Conservation (phyloP, 108 stramenopile genomes). For the Stephanodiscus triporus region DNA sequence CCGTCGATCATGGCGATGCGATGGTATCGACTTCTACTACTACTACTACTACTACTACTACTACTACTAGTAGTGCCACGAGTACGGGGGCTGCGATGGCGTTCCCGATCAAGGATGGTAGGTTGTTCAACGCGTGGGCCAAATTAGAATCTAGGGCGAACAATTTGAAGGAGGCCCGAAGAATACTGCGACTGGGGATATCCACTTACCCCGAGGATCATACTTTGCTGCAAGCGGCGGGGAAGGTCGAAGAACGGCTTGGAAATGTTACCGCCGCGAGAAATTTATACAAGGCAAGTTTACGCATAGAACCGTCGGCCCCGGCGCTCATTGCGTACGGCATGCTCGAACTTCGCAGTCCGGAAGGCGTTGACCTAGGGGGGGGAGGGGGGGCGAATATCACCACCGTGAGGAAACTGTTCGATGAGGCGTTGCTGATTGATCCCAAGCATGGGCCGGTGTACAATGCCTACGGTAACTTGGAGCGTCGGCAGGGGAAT, state of each 20-base stretch:
- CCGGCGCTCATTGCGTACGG: conserved; percentile 81
- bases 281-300: conserved; percentile 65
- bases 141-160: conserved; percentile 69
- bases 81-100: conserved; percentile 5
- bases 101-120: conserved; percentile 62
- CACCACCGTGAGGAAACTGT: conserved; percentile 56
- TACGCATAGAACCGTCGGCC: conserved; percentile 71
- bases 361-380: conserved; percentile 17
- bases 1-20: background rate
- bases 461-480: conserved; percentile 82
- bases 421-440: conserved; percentile 76
- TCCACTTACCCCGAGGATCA: conserved; percentile 67
- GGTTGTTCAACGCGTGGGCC: conserved; percentile 85
- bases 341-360: conserved; percentile 73
- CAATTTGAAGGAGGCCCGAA: conserved; percentile 55
- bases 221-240: conserved; percentile 75
- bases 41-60: background rate
- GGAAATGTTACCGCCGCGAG: conserved; percentile 73
- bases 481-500: conserved; percentile 65
- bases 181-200: conserved; percentile 69
- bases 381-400: conserved; percentile 39
- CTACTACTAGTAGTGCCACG: background rate
- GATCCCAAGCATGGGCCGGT: conserved; percentile 86
- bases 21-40: background rate
- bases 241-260: conserved; percentile 80